Evolutionary conservation across 768 basidiomycete species (phyloP), one percentile per base, ranked within the genome.

Genomic region (Kwoniella botswanensis): DNA sequence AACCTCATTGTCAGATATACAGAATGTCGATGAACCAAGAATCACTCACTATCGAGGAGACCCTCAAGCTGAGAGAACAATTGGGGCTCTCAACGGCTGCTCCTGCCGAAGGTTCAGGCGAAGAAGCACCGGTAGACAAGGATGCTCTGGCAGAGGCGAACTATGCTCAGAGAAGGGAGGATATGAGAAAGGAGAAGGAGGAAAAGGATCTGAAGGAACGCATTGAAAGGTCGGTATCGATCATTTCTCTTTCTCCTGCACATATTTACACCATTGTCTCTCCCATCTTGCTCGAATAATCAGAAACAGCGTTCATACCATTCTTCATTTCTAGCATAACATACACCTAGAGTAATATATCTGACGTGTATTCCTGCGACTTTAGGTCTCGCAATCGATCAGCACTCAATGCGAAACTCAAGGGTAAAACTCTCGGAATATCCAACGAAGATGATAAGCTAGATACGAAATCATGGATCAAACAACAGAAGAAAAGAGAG

Each of bases 41-140:
- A 60, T 75, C 79, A 1, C 69, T 84, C 65, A 75, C 81, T 35
- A 73, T 84, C 52, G 84, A 84, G 60, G 84, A 84, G 74, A 82
- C 81, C 71, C 84, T 83, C 87, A 94, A 92, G 85, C 92, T 97
- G 83, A 93, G 97, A 85, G 89, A 96, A 69, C 91, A 91, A 4
- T 88, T 97, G 50, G 97, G 97, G 74, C 90, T 99, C 70, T 93
- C 94, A 82, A 95, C 97, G 53, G 88, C 98, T 67, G 91, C 90
- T 18, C 86, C 87, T 53, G 88, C 86, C 17, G 88, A 91, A 9
- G 88, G 87, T n/a, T 86, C 89, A 80, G 88, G 89, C 79, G 90
- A 88, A 35, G 79, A 77, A 24, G 71, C 66, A 18, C 76, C 62
- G 18, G 73, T 76, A 1, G 81, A 85, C 57, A 71, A 76, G 74